Evolutionary conservation across 441 rosid species (phyloP), one percentile per base, ranked within the genome.

Genomic region (Mallotus japonicus): DNA sequence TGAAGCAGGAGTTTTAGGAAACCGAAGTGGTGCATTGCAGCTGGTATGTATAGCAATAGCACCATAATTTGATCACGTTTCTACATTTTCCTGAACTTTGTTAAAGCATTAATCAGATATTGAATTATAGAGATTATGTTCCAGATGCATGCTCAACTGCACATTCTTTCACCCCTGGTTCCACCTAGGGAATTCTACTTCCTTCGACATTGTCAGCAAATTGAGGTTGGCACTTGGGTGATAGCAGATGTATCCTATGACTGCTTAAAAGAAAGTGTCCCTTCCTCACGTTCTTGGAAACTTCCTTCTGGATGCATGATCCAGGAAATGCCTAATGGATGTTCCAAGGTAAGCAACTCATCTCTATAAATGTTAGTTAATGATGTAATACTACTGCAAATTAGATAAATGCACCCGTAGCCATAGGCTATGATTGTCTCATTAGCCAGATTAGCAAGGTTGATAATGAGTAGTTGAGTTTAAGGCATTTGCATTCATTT

Each of bases 251-350:
- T 88, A 20, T 88, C 97, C 50, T 79, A 81, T 46, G 76, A 74
- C 66, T 64, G 74, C 74, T 50, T 49, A 5, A 75, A 54, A 64
- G 78, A 78, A 61, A 77, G 71, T 24, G 55, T 46, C 40, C 42
- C 63, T 12, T 65, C 79, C 28, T 74, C 78, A 57, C 65, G 74
- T 12, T 73, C 80, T 37, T 87, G 90, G 85, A 90, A 76, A 80
- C 89, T 88, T 71, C 97, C 97, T 69, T 90, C 97, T 14, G 97
- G 97, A 73, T 87, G 89, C 64, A 81, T 92, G 83, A 90, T 92
- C 56, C 85, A 83, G 71, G 87, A 82, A 10, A 74, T 87, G 84
- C 71, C 88, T 32, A 71, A 85, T 79, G 90, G 86, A 47, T 78
- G 40, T 70, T 84, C 86, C 55, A 81, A 82, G 86, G 97, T 87